These are phyloP conservation scores for Dipteronia sinensis DNA, from an alignment of 345 rosid genomes.

Conservation along the genomic window DNA sequence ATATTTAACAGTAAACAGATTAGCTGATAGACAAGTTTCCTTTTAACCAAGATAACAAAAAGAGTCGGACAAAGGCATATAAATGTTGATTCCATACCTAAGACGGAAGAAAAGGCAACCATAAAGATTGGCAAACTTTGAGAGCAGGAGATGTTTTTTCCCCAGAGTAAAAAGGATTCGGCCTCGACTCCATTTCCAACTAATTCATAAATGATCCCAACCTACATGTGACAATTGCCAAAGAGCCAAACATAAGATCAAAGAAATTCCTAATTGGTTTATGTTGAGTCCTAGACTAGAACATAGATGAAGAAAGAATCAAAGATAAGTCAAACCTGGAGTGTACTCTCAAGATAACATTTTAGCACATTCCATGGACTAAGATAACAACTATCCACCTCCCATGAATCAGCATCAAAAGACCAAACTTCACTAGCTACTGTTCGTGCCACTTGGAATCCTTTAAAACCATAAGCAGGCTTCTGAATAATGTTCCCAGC, in stretches of 20 bases:
- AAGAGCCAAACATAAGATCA: constrained; percentile 10
- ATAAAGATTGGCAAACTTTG: constrained; percentile 61
- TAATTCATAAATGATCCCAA: constrained; percentile 71
- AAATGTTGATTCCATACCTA: constrained; percentile 51
- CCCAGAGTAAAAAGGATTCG: constrained; percentile 74
- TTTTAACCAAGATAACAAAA: constrained; percentile 18
- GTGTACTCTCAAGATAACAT: constrained; percentile 86
- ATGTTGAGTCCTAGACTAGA: constrained; percentile 6
- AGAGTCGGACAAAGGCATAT: constrained; percentile 4
- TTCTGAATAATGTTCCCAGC: constrained; percentile 44
- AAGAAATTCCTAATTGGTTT: neutral
- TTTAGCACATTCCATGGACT: constrained; percentile 91
- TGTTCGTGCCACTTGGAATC: constrained; percentile 47
- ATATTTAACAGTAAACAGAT: constrained; percentile 22
- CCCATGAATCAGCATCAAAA: constrained; percentile 39
- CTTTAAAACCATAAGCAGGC: constrained; percentile 38
- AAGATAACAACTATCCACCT: constrained; percentile 55
- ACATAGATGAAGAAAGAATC: constrained; percentile 3
- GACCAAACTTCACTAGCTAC: constrained; percentile 63
- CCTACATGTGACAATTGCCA: constrained; percentile 39
- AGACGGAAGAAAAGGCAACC: constrained; percentile 68
- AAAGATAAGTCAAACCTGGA: constrained; percentile 60
- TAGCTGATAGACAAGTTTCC: constrained; percentile 13
- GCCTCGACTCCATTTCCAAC: constrained; percentile 83
- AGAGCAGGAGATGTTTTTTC: constrained; percentile 64